These are phyloP conservation scores for Clavulina sp. DNA, from an alignment of 768 basidiomycete species.

Conservation along the genomic window DNA sequence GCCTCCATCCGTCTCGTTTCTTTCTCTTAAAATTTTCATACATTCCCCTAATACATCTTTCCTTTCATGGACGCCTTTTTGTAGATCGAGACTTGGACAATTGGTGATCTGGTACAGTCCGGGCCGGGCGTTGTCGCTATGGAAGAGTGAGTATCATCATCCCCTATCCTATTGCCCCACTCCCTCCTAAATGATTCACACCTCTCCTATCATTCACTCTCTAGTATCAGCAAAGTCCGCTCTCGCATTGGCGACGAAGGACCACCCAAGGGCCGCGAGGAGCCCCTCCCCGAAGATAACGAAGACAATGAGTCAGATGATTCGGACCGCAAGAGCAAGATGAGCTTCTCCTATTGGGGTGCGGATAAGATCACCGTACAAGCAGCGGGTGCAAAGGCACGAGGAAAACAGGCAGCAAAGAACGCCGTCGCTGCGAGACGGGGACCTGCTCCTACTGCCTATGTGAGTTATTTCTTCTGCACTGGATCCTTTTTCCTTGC, in stretches of 20 bases:
- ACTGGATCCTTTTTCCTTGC: too few species aligned
- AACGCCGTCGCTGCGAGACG: slow-evolving; percentile 16
- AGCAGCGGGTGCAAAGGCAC: slow-evolving; percentile 35
- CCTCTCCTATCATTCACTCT: slow-evolving; percentile 2
- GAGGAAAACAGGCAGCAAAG: slow-evolving; percentile 18
- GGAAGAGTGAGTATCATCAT: slow-evolving; percentile 55
- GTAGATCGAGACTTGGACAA: slow-evolving; percentile 78
- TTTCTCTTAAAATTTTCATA: too few species aligned
- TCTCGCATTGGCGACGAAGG: slow-evolving; percentile 36
- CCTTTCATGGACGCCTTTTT: too few species aligned
- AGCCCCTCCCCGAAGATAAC: slow-evolving; percentile 36
- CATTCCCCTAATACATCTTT: too few species aligned
- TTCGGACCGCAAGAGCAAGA: slow-evolving; percentile 78
- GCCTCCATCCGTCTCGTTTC: slow-evolving; percentile 11
- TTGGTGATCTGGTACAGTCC: slow-evolving; percentile 57
- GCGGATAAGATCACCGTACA: slow-evolving; percentile 82
- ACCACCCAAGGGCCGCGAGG: slow-evolving; percentile 49
- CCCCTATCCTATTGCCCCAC: too few species aligned
- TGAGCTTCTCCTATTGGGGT: slow-evolving; percentile 90
- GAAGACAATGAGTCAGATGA: slow-evolving; percentile 53
- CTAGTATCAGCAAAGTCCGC: slow-evolving; percentile 22
- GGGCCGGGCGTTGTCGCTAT: slow-evolving; percentile 69
- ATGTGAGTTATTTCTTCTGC: not conserved
- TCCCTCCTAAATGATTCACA: not conserved
- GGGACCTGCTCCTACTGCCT: not conserved